Base-by-base conservation (phyloP, 1,284 basidiomycete genomes). In the Baeospora myosura region DNA sequence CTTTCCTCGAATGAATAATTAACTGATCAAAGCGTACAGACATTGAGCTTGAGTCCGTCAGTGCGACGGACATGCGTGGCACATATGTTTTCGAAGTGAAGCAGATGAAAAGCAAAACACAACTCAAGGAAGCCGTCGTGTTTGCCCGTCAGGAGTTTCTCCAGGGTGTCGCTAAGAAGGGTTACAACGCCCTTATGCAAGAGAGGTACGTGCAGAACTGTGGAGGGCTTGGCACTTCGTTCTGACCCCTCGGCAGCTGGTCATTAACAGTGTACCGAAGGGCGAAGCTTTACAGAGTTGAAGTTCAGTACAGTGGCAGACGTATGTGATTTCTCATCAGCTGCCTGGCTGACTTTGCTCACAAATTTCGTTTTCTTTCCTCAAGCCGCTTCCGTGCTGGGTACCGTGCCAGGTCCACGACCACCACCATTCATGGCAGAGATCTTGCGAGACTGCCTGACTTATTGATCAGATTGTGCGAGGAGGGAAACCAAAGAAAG, bases 391-490 rank as follows among this genome's bases (percentile, higher is more conserved):
- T 71, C 66, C 48, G 65, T 70, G 18, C 54, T 61, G 2, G 74
- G 70, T 14, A 70, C 76, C 50, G 48, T 65, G 6, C 63, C 69
- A 21, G 52, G 60, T 38, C 57, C 59, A 32, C 68, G 66, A 24
- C 64, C 63, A 32, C 82, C 83, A 28, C 84, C 84, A 1, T 87
- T 81, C 60, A 70, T 84, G 50, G 78, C 68, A n/a, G n/a, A n/a
- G 31, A 66, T 86, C 42, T 62, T 86, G 33, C 62, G 64, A 41
- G 55, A 66, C 46, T 56, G 52, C 45, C 49, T 60, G 11, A 4
- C 11, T 11, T 34, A 20, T n/a, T n/a, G n/a, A n/a, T n/a, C n/a
- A n/a, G n/a, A n/a, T n/a, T n/a, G n/a, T n/a, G n/a, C n/a, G n/a
- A n/a, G n/a, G n/a, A n/a, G n/a, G n/a, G n/a, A n/a, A n/a, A n/a